phyloP scores from a whole-genome alignment of 257 asterid genomes.

The Fraxinus anomala region DNA sequence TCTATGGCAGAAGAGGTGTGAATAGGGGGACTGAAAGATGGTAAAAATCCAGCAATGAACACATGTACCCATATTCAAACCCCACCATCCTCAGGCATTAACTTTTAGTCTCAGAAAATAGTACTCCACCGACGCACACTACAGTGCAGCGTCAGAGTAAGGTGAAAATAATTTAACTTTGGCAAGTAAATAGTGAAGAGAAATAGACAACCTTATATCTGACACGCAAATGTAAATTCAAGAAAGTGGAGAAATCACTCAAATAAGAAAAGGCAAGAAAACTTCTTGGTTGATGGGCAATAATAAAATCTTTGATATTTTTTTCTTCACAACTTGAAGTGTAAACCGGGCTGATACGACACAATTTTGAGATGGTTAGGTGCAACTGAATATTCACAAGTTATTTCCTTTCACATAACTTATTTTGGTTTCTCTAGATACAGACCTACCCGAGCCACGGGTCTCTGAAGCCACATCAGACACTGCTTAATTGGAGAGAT shows the following conservation, averaged over 20 bases:
- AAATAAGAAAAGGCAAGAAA: constrained; percentile 3
- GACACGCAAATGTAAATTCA: not conserved
- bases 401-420: not conserved
- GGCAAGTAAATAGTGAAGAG: not conserved
- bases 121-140: constrained; percentile 25
- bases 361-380: not conserved
- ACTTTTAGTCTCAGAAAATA: constrained; percentile 28
- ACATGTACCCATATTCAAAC: constrained; percentile 28
- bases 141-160: constrained; percentile 8
- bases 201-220: not conserved
- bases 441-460: not conserved
- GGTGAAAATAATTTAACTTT: not conserved
- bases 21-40: not conserved
- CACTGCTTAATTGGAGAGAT: not conserved
- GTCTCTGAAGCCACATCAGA: not conserved
- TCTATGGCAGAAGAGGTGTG: not conserved
- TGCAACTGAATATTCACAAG: not conserved
- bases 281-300: constrained; percentile 39
- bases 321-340: constrained; percentile 6
- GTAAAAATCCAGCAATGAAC: constrained; percentile 32
- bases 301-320: constrained; percentile 26
- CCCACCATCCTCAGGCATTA: constrained; percentile 27
- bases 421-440: not conserved
- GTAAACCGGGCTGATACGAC: not conserved
- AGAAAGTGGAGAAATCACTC: not conserved